A percentile compares a stretch with the other conserved stretches of the same genome.
Conservation (phyloP, 805 yeast species). For the Lipomyces sp. region DNA sequence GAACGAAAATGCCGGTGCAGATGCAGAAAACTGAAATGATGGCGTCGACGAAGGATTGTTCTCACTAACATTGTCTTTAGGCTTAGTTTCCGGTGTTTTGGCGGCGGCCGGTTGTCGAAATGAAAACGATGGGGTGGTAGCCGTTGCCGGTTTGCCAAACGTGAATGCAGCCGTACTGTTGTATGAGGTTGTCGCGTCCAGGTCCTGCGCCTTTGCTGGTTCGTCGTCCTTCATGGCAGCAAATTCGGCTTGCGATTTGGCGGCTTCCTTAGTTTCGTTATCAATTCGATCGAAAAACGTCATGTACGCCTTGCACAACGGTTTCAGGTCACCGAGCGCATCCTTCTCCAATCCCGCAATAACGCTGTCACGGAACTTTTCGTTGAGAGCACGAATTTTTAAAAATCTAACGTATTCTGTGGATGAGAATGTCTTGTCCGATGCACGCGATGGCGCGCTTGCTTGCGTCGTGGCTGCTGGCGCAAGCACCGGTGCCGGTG, state of each 20-base stretch:
- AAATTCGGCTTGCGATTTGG: slow-evolving; percentile 25
- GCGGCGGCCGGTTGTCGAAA: background rate
- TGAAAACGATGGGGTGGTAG: slow-evolving; percentile 16
- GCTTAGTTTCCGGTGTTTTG: background rate
- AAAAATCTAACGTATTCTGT: slow-evolving; percentile 36
- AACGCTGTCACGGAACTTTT: slow-evolving; percentile 24
- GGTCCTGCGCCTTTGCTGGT: background rate
- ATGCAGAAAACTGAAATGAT: background rate
- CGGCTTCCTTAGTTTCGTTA: slow-evolving; percentile 20
- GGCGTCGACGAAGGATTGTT: background rate
- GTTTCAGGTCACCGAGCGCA: slow-evolving; percentile 33
- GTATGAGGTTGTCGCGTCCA: slow-evolving; percentile 5
- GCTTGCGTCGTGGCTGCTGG: slow-evolving; percentile 10
- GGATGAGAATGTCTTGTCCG: background rate
- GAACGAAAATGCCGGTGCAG: slow-evolving; percentile 10
- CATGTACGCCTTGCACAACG: slow-evolving; percentile 23
- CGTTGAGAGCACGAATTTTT: slow-evolving; percentile 38
- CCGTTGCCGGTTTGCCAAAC: slow-evolving; percentile 15
- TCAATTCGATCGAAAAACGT: slow-evolving; percentile 21
- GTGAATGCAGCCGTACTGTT: slow-evolving; percentile 14
- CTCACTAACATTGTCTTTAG: background rate
- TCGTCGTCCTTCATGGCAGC: slow-evolving; percentile 20
- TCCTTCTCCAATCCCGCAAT: slow-evolving; percentile 29
- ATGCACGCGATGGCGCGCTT: slow-evolving; percentile 8
- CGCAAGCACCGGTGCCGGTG: background rate